A percentile compares a stretch with the other conserved stretches of the same genome.
Conservation (phyloP, 2,329 filamentous ascomycete genomes). For the Thielaviopsis musarum region DNA sequence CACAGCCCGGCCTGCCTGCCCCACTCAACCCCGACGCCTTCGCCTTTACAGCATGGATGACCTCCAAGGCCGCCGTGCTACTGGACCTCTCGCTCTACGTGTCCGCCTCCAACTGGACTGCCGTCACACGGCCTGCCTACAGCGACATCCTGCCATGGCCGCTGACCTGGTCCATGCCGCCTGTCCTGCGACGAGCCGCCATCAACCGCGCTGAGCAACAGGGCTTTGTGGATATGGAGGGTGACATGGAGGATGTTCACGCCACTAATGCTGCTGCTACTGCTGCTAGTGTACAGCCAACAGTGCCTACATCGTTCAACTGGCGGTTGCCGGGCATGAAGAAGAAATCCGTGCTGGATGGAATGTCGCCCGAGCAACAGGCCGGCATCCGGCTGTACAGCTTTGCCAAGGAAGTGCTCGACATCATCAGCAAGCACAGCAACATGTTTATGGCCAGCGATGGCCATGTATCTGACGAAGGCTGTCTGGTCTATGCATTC, state of each 20-base stretch:
- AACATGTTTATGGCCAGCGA: conserved; percentile 13
- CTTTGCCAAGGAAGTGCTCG: conserved; percentile 52
- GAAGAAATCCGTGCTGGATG: conserved; percentile 40
- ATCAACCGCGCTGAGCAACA: conserved; percentile 52
- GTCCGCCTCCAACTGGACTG: conserved; percentile 72
- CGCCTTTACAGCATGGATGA: conserved; percentile 51
- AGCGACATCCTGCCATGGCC: conserved; percentile 69
- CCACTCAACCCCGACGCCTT: conserved; percentile 28
- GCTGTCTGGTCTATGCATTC: conserved; percentile 70
- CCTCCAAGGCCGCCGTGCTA: conserved; percentile 57
- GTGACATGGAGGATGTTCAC: conserved; percentile 28
- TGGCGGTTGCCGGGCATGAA: conserved; percentile 20
- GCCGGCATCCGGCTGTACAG: conserved; percentile 61
- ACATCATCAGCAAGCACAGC: conserved; percentile 25
- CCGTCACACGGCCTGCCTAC: conserved; percentile 63
- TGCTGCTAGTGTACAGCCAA: conserved; percentile 15
- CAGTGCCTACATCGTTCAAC: conserved; percentile 24
- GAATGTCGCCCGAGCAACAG: conserved; percentile 53
- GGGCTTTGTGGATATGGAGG: conserved; percentile 50
- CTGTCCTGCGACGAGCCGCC: conserved; percentile 52
- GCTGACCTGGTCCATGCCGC: conserved; percentile 71
- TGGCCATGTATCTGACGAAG: conserved; percentile 28
- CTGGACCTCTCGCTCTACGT: conserved; percentile 80
- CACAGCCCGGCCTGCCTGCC: conserved; percentile 21
- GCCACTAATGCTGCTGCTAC: conserved; percentile 21